A percentile compares a stretch with the other conserved stretches of the same genome.
Conservation (phyloP, 106 monocot genomes). For the Dendrobium huoshanense region DNA sequence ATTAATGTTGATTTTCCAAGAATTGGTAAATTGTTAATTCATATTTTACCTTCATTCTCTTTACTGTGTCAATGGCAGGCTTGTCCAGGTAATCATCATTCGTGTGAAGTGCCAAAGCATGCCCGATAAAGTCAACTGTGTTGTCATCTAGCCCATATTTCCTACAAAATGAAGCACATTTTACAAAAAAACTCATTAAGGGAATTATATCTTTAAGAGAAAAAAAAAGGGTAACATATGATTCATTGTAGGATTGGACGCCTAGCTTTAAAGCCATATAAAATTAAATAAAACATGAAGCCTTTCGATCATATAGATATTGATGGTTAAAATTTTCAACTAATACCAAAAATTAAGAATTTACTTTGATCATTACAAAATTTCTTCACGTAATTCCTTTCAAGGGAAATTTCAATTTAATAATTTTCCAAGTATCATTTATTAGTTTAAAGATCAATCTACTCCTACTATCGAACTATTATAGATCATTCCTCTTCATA, state of each 20-base stretch:
- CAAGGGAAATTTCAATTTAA: neutral
- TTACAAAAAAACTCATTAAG: neutral
- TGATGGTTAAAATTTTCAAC: neutral
- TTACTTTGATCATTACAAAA: neutral
- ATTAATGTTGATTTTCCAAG: neutral
- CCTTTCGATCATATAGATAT: neutral
- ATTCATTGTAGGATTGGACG: neutral
- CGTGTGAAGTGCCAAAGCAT: constrained; percentile 76
- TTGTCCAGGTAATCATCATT: constrained; percentile 72
- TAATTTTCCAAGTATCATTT: neutral
- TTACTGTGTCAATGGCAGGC: constrained; percentile 69
- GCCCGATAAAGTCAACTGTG: constrained; percentile 79
- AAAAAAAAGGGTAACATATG: neutral
- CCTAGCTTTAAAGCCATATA: neutral
- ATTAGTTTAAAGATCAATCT: neutral
- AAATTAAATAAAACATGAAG: neutral
- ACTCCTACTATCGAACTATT: neutral
- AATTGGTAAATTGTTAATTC: neutral
- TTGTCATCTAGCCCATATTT: constrained; percentile 83
- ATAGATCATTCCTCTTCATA: neutral
- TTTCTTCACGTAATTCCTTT: neutral
- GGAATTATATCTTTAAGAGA: neutral
- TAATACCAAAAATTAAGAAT: neutral
- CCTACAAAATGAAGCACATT: constrained; percentile 17
- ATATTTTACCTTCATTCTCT: constrained; percentile 68